A percentile compares a stretch with the other conserved stretches of the same genome.
phyloP scores from a whole-genome alignment of 2,329 filamentous ascomycete genomes.

The Ilyonectria destructans region DNA sequence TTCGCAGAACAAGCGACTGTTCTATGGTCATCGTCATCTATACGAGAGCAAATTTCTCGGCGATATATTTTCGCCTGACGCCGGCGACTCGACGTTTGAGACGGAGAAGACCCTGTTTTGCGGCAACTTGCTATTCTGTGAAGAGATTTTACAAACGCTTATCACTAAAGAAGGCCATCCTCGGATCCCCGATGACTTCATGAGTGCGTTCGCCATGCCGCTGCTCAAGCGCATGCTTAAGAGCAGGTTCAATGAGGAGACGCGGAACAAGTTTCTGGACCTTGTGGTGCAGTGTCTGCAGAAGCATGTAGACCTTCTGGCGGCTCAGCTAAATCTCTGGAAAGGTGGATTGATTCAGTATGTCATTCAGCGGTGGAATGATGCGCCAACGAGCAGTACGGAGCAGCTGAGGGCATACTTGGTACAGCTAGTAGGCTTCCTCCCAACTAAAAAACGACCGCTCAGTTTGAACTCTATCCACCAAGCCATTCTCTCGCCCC shows the following conservation, averaged over 20 bases:
- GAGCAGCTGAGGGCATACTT: constrained; percentile 14
- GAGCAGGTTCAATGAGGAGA: constrained; percentile 29
- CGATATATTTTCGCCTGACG: constrained; percentile 33
- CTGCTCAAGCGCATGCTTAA: constrained; percentile 42
- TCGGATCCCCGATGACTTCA: constrained; percentile 38
- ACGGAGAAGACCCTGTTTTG: constrained; percentile 32
- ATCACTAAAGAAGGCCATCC: constrained; percentile 21
- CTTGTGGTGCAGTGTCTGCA: constrained; percentile 33
- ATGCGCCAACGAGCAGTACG: constrained; percentile 8
- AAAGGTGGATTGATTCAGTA: constrained; percentile 31
- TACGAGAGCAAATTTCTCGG: constrained; percentile 38
- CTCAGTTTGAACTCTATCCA: neutral
- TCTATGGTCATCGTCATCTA: constrained; percentile 37
- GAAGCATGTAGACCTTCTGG: constrained; percentile 21
- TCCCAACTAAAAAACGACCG: neutral
- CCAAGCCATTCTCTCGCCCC: neutral
- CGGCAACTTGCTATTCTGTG: constrained; percentile 37
- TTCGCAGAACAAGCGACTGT: constrained; percentile 33
- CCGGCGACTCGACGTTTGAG: neutral
- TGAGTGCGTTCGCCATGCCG: constrained; percentile 40
- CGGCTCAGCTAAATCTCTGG: constrained; percentile 5
- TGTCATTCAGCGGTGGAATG: constrained; percentile 34
- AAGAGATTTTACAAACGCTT: constrained; percentile 34
- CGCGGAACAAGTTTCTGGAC: constrained; percentile 34
- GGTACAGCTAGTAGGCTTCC: constrained; percentile 26